Conservation (phyloP, 768 basidiomycete genomes). For the Cystobasidium ongulense region DNA sequence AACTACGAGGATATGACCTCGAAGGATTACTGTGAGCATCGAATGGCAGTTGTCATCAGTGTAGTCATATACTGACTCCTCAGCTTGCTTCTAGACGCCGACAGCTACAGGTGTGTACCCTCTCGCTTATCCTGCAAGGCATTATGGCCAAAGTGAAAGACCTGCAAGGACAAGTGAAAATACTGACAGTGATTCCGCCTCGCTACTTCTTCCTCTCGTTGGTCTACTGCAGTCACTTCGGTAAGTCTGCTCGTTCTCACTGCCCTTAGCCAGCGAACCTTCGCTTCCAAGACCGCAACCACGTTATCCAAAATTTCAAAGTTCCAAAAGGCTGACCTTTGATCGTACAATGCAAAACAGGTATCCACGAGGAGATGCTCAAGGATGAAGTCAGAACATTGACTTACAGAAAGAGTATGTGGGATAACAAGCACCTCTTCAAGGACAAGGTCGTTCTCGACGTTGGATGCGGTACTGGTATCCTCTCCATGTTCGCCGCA, state of each 20-base stretch:
- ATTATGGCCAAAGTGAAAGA: background rate
- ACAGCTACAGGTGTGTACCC: slow-evolving; percentile 15
- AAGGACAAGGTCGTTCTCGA: slow-evolving; percentile 88
- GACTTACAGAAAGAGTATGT: slow-evolving; percentile 86
- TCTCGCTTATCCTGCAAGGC: background rate
- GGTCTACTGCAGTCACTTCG: slow-evolving; percentile 20
- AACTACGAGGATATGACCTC: slow-evolving; percentile 29
- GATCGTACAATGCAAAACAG: slow-evolving; percentile 37
- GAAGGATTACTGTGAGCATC: slow-evolving; percentile 27
- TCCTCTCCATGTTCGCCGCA: slow-evolving; percentile 44
- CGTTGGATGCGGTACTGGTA: slow-evolving; percentile 93
- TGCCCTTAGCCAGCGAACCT: background rate
- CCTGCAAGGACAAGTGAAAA: background rate
- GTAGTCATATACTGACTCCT: background rate
- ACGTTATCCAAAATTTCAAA: slow-evolving; percentile 11
- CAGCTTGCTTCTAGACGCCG: slow-evolving; percentile 7
- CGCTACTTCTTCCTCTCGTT: background rate
- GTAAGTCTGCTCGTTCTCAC: background rate
- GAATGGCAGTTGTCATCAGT: background rate
- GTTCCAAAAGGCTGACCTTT: slow-evolving; percentile 1
- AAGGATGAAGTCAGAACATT: slow-evolving; percentile 93
- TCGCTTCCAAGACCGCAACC: background rate
- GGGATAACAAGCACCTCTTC: slow-evolving; percentile 91
- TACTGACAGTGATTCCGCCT: background rate
- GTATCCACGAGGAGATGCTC: slow-evolving; percentile 73